Evolutionary conservation across 2,329 filamentous ascomycete species (phyloP).

Genomic region (Aspergillus sp.): DNA sequence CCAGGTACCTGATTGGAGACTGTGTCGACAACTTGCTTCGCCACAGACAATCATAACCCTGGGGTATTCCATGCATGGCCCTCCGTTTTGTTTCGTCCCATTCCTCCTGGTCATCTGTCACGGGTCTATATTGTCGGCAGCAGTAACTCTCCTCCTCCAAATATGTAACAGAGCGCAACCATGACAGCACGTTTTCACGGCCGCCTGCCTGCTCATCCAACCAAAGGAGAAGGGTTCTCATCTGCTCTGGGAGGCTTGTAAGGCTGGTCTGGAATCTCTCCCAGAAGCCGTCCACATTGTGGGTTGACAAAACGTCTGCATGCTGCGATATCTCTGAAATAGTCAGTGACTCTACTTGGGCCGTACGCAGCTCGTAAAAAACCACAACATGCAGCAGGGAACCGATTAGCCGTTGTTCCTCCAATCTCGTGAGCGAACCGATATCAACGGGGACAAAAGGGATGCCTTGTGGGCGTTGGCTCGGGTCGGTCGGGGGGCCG

Average conservation of each 20-base stretch:
- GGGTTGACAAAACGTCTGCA: background rate
- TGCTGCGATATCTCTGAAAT: background rate
- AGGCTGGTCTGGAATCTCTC: background rate
- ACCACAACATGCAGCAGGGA: conserved; percentile 10
- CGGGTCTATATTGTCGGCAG: conserved; percentile 5
- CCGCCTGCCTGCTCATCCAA: conserved; percentile 10
- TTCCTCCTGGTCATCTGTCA: background rate
- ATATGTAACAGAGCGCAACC: conserved; percentile 3
- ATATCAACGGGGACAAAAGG: conserved; percentile 10
- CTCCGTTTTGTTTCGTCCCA: background rate
- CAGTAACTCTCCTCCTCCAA: conserved; percentile 1
- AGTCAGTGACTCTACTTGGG: background rate
- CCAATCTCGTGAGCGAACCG: conserved; percentile 1
- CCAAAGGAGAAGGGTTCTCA: conserved; percentile 8
- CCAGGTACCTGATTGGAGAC: conserved; percentile 7
- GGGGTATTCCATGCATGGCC: background rate
- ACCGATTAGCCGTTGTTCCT: conserved; percentile 12
- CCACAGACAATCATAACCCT: conserved; percentile 5
- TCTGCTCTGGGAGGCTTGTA: conserved; percentile 5
- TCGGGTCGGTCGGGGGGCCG: background rate
- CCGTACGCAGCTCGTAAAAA: conserved; percentile 9
- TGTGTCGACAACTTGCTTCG: background rate
- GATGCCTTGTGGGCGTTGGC: conserved; percentile 7
- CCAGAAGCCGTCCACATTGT: conserved; percentile 13
- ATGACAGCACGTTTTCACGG: conserved; percentile 6